Conservation (phyloP, 495 filamentous ascomycete species). For the Ramalina intermedia region DNA sequence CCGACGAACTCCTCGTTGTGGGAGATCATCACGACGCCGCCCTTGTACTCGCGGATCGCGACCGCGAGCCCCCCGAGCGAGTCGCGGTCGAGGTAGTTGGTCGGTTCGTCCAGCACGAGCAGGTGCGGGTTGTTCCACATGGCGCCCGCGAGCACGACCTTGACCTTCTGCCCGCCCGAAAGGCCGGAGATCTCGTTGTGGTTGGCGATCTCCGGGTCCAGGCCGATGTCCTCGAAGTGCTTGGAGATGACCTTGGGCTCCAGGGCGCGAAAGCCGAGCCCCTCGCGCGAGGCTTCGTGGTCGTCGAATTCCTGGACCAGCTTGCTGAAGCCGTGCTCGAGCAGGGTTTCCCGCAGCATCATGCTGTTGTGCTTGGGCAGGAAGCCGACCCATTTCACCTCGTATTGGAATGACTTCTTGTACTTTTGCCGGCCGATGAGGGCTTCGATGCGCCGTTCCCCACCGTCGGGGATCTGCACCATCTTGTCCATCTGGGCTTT, state of each 20-base stretch:
- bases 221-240: conserved; percentile 93
- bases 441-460: conserved; percentile 63
- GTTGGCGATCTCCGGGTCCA: conserved; percentile 95
- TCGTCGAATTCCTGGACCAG: conserved; percentile 96
- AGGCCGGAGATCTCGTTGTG: conserved; percentile 97
- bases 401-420: conserved; percentile 99
- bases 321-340: conserved; percentile 76
- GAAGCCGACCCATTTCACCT: conserved; percentile 81
- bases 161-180: conserved; percentile 98
- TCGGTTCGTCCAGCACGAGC: conserved; percentile 94
- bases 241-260: conserved; percentile 88
- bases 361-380: conserved; percentile 87
- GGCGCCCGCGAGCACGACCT: conserved; percentile 92
- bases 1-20: conserved; percentile 99
- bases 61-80: conserved; percentile 89
- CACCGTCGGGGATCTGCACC: conserved; percentile 73
- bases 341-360: conserved; percentile 84
- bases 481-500: conserved; percentile 79
- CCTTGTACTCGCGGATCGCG: conserved; percentile 93
- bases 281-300: conserved; percentile 92
- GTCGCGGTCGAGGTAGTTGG: conserved; percentile 97
- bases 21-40: conserved; percentile 97
- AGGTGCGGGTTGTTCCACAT: conserved; percentile 99
- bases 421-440: conserved; percentile 95
- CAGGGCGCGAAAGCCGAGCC: conserved; percentile 85